Evolutionary conservation across 768 basidiomycete genomes (phyloP), one percentile per base, ranked within the genome.

Genomic region (Pleurotus salmoneostramineus): DNA sequence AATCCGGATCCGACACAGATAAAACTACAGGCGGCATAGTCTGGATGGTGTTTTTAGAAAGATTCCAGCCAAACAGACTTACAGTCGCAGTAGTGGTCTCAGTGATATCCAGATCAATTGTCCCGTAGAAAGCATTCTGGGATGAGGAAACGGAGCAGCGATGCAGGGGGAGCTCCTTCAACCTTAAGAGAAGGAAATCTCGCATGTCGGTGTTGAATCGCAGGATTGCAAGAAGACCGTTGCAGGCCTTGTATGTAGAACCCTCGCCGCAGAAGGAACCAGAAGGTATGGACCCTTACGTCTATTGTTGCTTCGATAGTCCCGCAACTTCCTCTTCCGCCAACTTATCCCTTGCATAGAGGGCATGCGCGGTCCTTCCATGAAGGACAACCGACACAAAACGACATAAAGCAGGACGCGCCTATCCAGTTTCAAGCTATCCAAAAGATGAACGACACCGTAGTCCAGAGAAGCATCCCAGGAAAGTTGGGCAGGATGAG

Each of bases 21-120:
- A 8, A 82, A 74, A 33, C 86, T 88, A 32, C n/a, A 51, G 52
- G 10, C 34, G 33, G 45, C 5, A 40, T 14, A 1, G 43, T 50
- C 37, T 8, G 10, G 3, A 40, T 10, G n/a, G n/a, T n/a, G n/a
- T n/a, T n/a, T n/a, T n/a, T n/a, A n/a, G 12, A 2, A 15, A 46
- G 11, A 31, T 11, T 34, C 17, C 7, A 55, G 44, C 52, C 48
- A 40, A n/a, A 10, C 50, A 15, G 35, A 70, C 82, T 57, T 65
- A 85, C 85, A 88, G 67, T 61, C 84, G 77, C 57, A 87, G 71
- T 48, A 88, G 69, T 2, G 85, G 85, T 56, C 83, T 74, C 46
- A 76, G 73, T 17, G 87, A 84, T 31, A 84, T 76, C 85, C 87
- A 88, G 51, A 88, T 80, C 55, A 87, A 70, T 11, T 77, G 70